Conservation (phyloP, 208 protist species). For the Acanthamoeba culbertsoni region DNA sequence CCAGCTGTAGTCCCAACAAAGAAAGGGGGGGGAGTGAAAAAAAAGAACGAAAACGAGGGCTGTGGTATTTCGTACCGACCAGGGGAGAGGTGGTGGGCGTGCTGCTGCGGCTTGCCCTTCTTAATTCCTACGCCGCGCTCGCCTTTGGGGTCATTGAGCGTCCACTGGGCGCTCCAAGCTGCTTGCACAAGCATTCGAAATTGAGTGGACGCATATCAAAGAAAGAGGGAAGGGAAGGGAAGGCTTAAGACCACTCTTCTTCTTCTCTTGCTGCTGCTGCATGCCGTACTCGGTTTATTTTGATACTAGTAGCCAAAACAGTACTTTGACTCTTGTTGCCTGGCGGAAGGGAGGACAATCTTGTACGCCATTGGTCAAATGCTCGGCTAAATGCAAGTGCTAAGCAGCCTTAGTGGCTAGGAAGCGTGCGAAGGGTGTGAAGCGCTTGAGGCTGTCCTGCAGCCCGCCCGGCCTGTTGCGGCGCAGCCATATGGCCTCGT, state of each 20-base stretch:
- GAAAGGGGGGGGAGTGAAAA: background rate
- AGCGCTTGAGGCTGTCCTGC: background rate
- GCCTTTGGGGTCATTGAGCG: background rate
- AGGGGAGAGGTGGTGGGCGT: background rate
- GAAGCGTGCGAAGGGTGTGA: background rate
- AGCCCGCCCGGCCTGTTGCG: background rate
- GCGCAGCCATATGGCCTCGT: constrained; percentile 7
- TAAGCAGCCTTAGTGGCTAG: background rate
- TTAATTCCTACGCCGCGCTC: background rate
- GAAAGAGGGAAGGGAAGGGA: too few relatives aligned
- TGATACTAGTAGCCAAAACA: too few relatives aligned
- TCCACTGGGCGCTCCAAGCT: background rate
- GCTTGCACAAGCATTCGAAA: too few relatives aligned
- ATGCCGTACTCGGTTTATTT: too few relatives aligned
- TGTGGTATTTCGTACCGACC: background rate
- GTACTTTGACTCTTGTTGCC: too few relatives aligned
- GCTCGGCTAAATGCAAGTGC: too few relatives aligned
- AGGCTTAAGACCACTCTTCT: too few relatives aligned
- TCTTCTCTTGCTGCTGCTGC: too few relatives aligned
- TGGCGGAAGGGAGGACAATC: too few relatives aligned
- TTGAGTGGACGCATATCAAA: too few relatives aligned
- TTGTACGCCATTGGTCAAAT: too few relatives aligned
- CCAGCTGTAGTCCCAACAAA: background rate
- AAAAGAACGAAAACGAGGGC: background rate
- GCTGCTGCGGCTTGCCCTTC: background rate